A percentile compares a stretch with the other conserved stretches of the same genome.
Evolutionary conservation across 176 grass and related monocot species (phyloP).

Genomic region (Rhynchospora pubera): DNA sequence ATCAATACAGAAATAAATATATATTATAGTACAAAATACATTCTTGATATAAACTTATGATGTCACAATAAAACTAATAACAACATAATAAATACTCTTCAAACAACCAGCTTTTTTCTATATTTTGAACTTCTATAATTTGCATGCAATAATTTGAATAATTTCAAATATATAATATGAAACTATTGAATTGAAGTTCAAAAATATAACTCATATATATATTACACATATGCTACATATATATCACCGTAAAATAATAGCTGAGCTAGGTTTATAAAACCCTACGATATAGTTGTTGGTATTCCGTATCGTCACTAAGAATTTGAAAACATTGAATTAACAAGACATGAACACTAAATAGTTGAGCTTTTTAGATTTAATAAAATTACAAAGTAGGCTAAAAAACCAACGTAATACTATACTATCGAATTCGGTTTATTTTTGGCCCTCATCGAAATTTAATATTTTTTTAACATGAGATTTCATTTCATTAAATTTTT

Average conservation of each 20-base stretch:
- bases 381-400: not conserved
- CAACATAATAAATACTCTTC: not conserved
- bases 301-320: not conserved
- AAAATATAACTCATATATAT: not conserved
- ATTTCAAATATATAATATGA: not conserved
- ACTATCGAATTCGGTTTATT: too few relatives aligned
- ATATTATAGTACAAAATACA: not conserved
- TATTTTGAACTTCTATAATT: not conserved
- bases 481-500: too few relatives aligned
- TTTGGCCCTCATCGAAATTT: too few relatives aligned
- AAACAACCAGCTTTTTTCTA: not conserved
- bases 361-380: not conserved
- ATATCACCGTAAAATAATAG: too few relatives aligned
- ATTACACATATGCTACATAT: not conserved
- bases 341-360: not conserved
- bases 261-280: too few relatives aligned
- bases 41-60: not conserved
- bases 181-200: not conserved
- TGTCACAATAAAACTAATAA: not conserved
- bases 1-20: not conserved
- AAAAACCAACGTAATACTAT: not conserved
- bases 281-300: not conserved
- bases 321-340: not conserved
- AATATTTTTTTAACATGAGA: too few relatives aligned
- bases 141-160: not conserved